phyloP scores from a whole-genome alignment of 73 alveolate genomes.

The Tetrahymena malaccensis region DNA sequence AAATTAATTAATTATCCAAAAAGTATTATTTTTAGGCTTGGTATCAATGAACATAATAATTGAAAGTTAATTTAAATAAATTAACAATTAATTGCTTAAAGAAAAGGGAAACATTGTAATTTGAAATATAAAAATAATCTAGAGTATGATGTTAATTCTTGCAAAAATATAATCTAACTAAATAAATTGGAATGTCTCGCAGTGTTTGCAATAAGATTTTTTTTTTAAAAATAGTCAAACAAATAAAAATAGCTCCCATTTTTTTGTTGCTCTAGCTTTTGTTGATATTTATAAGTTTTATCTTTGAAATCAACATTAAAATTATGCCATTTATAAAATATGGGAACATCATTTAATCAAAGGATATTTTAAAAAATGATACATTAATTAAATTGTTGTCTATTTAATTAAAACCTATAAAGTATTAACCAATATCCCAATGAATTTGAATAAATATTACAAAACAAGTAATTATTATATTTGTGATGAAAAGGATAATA shows the following conservation, averaged over 20 bases:
- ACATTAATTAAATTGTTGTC: not conserved
- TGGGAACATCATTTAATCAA: not conserved
- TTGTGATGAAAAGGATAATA: not conserved
- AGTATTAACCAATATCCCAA: not conserved
- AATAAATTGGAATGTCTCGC: not conserved
- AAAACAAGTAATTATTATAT: not conserved
- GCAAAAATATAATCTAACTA: too few species aligned
- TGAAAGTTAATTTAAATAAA: too few species aligned
- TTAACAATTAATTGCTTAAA: too few species aligned
- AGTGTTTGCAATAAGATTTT: not conserved
- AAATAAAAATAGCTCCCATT: too few species aligned
- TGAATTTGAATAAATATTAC: not conserved
- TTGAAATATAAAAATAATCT: not conserved
- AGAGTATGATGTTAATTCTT: not conserved
- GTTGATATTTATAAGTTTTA: too few species aligned
- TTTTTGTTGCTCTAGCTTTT: not conserved
- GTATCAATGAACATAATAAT: too few species aligned
- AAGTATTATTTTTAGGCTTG: too few species aligned
- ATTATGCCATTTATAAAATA: not conserved
- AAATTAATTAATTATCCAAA: too few species aligned
- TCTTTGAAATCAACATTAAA: not conserved
- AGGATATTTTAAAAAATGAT: not conserved
- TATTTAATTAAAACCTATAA: not conserved
- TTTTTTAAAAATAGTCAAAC: not conserved
- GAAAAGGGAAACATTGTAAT: too few species aligned